These are phyloP conservation scores for Dictyostelium capitatum DNA, from an alignment of 78 protist species.

Conservation along the genomic window DNA sequence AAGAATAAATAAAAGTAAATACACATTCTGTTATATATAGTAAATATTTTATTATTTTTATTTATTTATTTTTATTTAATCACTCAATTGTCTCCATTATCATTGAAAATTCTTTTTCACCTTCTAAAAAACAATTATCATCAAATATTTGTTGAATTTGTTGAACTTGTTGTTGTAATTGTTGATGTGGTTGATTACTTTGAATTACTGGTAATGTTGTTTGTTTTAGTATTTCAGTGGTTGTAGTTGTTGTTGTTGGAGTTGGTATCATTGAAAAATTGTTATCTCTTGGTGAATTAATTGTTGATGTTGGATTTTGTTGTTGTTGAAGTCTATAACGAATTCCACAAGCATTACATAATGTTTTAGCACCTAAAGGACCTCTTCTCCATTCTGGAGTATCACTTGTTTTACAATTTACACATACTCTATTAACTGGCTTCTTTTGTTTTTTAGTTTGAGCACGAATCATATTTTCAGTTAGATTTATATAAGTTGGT, in stretches of 20 bases:
- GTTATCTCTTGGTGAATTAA: constrained; percentile 1
- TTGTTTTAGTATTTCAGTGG: neutral
- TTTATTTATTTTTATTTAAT: neutral
- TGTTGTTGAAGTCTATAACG: constrained; percentile 50
- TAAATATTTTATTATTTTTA: neutral
- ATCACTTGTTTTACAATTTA: constrained; percentile 77
- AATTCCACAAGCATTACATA: constrained; percentile 87
- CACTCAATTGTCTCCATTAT: neutral
- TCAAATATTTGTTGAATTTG: neutral
- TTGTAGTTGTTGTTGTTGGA: neutral
- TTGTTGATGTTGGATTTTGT: neutral
- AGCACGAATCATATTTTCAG: constrained; percentile 58
- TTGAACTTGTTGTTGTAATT: neutral
- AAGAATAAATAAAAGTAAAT: neutral
- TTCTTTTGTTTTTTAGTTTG: constrained; percentile 66
- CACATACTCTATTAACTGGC: constrained; percentile 22
- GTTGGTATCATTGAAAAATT: neutral
- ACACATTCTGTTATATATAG: neutral
- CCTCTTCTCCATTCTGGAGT: constrained; percentile 88
- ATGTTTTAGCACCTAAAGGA: constrained; percentile 68
- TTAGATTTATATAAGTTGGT: constrained; percentile 65
- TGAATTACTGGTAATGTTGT: neutral
- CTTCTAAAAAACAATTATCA: too few relatives aligned
- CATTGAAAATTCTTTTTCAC: neutral
- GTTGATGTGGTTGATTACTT: neutral